phyloP scores from a whole-genome alignment of 2,329 filamentous ascomycete species.

The Aspergillus phoenicis region DNA sequence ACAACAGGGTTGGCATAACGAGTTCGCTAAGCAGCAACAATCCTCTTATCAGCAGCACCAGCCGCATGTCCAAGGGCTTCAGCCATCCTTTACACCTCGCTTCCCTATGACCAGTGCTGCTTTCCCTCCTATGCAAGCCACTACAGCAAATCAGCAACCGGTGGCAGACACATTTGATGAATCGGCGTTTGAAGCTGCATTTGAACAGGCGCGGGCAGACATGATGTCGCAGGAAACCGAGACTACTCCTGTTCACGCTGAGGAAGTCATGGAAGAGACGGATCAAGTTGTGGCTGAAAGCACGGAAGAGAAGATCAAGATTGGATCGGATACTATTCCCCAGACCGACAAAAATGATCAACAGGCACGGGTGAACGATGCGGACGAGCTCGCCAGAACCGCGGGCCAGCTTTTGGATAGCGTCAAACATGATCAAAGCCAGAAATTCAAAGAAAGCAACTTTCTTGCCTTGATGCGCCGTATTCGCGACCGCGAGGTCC shows the following conservation, averaged over 20 bases:
- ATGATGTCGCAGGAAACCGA: slow-evolving; percentile 33
- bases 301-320: slow-evolving; percentile 34
- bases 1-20: slow-evolving; percentile 60
- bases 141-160: slow-evolving; percentile 24
- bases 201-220: slow-evolving; percentile 44
- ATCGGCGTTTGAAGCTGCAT: slow-evolving; percentile 50
- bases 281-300: neutral
- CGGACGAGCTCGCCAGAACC: slow-evolving; percentile 71
- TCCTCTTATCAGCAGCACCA: slow-evolving; percentile 28
- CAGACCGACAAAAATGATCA: slow-evolving; percentile 37
- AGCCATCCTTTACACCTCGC: slow-evolving; percentile 31
- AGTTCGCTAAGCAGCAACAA: slow-evolving; percentile 55
- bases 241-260: slow-evolving; percentile 16
- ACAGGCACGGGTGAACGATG: slow-evolving; percentile 47
- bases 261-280: slow-evolving; percentile 18
- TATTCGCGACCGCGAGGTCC: slow-evolving; percentile 71
- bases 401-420: slow-evolving; percentile 71
- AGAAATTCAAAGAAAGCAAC: slow-evolving; percentile 76
- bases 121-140: slow-evolving; percentile 30
- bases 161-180: slow-evolving; percentile 44
- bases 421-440: slow-evolving; percentile 67
- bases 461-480: slow-evolving; percentile 78
- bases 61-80: slow-evolving; percentile 28
- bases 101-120: slow-evolving; percentile 28
- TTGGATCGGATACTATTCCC: slow-evolving; percentile 49